phyloP scores from a whole-genome alignment of 2,329 filamentous ascomycete genomes.

The Neofusicoccum cordaticola region DNA sequence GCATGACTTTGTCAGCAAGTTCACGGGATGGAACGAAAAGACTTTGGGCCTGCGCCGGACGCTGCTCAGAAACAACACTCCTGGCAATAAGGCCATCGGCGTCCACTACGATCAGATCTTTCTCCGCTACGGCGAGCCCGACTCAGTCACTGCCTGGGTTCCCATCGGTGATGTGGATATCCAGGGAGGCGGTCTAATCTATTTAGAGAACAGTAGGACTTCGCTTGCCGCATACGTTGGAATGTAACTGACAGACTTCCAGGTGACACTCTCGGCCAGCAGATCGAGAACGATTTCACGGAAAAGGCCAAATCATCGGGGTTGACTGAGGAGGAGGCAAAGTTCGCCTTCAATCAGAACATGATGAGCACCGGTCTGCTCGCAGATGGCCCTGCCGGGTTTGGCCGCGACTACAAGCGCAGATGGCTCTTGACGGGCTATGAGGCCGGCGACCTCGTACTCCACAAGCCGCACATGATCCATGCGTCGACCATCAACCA shows the following conservation, averaged over 20 bases:
- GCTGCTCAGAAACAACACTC: conserved; percentile 56
- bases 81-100: conserved; percentile 44
- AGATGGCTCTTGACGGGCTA: conserved; percentile 50
- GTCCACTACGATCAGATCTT: conserved; percentile 46
- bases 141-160: conserved; percentile 34
- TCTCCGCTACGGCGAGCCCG: conserved; percentile 37
- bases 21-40: conserved; percentile 55
- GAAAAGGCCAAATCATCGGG: conserved; percentile 41
- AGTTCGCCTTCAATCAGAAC: conserved; percentile 43
- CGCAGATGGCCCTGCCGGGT: conserved; percentile 43
- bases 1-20: conserved; percentile 48
- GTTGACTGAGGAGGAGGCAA: conserved; percentile 48
- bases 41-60: conserved; percentile 49
- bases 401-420: conserved; percentile 27
- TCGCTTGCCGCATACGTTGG: neutral
- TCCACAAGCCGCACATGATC: conserved; percentile 46
- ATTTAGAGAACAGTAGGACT: conserved; percentile 36
- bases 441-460: conserved; percentile 49
- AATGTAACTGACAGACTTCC: neutral
- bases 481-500: conserved; percentile 53
- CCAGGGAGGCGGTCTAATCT: conserved; percentile 43
- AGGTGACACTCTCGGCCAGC: conserved; percentile 31
- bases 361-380: conserved; percentile 55
- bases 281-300: conserved; percentile 41
- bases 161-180: conserved; percentile 38